Percentiles rank a stretch among this genome's conserved stretches.
These are phyloP conservation scores for Arabidopsis suecica DNA, from an alignment of 345 rosid genomes.

Conservation along the genomic window DNA sequence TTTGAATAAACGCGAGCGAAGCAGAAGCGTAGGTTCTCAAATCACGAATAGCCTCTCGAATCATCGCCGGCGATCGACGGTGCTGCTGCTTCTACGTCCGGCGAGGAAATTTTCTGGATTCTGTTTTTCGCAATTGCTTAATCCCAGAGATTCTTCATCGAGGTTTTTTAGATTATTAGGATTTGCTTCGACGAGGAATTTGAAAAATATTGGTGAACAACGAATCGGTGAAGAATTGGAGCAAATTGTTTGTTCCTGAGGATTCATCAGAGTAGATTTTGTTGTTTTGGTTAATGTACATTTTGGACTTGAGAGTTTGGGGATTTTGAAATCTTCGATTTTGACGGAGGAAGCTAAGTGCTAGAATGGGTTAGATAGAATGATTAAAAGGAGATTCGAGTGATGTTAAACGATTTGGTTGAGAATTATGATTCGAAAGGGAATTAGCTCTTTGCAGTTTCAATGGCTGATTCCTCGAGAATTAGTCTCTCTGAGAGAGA, in stretches of 20 bases:
- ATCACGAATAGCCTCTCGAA: constrained; percentile 38
- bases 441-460: constrained; percentile 53
- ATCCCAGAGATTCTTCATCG: background rate
- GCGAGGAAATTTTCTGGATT: constrained; percentile 5
- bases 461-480: constrained; percentile 83
- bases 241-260: constrained; percentile 28
- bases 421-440: constrained; percentile 57
- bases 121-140: background rate
- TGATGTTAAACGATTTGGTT: constrained; percentile 39
- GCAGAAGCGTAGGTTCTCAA: constrained; percentile 32
- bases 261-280: constrained; percentile 22
- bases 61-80: constrained; percentile 39
- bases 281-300: constrained; percentile 16
- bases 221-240: constrained; percentile 5
- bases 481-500: constrained; percentile 73
- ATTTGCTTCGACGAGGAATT: constrained; percentile 2
- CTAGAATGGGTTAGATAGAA: constrained; percentile 45
- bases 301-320: constrained; percentile 34
- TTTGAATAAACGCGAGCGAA: constrained; percentile 29
- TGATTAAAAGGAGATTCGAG: constrained; percentile 24
- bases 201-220: background rate
- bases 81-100: constrained; percentile 8
- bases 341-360: background rate
- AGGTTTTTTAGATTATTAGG: background rate
- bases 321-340: constrained; percentile 20